Evolutionary conservation across 2,329 filamentous ascomycete species (phyloP).

Genomic region (Alternaria dauci): DNA sequence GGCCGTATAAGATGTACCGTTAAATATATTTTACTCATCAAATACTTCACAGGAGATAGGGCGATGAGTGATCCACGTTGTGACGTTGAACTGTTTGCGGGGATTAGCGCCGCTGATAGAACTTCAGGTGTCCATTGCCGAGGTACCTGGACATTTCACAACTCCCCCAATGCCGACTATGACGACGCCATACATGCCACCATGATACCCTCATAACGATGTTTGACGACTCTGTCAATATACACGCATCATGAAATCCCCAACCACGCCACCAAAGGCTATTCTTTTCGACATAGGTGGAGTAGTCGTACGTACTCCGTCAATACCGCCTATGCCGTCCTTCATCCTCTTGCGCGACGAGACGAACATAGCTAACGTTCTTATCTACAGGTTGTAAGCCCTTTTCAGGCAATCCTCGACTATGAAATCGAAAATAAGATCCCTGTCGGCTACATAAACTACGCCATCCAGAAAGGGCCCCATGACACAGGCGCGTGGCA

Average conservation of each 20-base stretch:
- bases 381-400: constrained; percentile 76
- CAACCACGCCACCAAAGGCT: constrained; percentile 34
- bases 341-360: background rate
- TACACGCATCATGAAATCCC: constrained; percentile 15
- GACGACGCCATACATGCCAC: constrained; percentile 28
- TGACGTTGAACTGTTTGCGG: background rate
- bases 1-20: background rate
- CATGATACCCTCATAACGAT: constrained; percentile 23
- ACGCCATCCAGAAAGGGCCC: constrained; percentile 79
- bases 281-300: constrained; percentile 92
- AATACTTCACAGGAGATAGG: background rate
- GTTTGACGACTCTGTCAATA: background rate
- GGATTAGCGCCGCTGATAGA: constrained; percentile 27
- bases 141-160: constrained; percentile 28
- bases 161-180: constrained; percentile 16
- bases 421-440: constrained; percentile 82
- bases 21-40: background rate
- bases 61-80: background rate
- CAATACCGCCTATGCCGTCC: background rate
- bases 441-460: constrained; percentile 89
- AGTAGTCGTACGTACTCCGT: constrained; percentile 78
- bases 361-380: constrained; percentile 4
- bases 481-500: constrained; percentile 85
- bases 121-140: constrained; percentile 27
- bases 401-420: constrained; percentile 90